These are phyloP conservation scores for Cytospora chrysosperma DNA, from an alignment of 2,329 filamentous ascomycete species.

Conservation along the genomic window DNA sequence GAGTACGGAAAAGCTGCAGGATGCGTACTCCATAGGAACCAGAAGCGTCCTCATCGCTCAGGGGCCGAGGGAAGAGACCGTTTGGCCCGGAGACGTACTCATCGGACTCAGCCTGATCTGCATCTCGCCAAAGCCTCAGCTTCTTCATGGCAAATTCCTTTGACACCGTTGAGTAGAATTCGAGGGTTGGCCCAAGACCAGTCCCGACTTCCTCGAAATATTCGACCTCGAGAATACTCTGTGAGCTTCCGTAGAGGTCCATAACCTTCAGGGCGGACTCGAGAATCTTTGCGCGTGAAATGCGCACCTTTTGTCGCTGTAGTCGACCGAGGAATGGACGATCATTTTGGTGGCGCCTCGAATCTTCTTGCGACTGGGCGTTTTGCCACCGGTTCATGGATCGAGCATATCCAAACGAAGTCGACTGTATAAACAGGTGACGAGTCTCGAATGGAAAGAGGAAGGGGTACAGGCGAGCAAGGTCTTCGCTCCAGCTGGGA, in stretches of 20 bases:
- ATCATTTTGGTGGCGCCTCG: conserved; percentile 81
- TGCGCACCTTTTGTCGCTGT: conserved; percentile 96
- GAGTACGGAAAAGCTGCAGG: conserved; percentile 83
- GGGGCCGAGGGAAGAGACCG: conserved; percentile 88
- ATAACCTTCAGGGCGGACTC: conserved; percentile 98
- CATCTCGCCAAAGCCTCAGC: conserved; percentile 93
- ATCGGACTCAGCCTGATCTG: conserved; percentile 68
- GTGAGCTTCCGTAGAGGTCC: conserved; percentile 96
- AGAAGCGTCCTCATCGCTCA: conserved; percentile 73
- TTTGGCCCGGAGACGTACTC: conserved; percentile 83
- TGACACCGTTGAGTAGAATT: conserved; percentile 97
- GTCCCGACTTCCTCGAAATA: conserved; percentile 99
- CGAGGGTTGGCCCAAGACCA: conserved; percentile 88
- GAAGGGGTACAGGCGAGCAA: conserved; percentile 92
- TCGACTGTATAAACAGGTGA: conserved; percentile 95
- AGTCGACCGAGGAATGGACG: conserved; percentile 86
- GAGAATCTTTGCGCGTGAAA: conserved; percentile 89
- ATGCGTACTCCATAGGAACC: conserved; percentile 83
- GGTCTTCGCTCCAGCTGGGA: conserved; percentile 92
- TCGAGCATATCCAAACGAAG: conserved; percentile 94
- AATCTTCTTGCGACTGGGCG: conserved; percentile 77
- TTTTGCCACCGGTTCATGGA: conserved; percentile 99
- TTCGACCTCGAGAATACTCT: conserved; percentile 93
- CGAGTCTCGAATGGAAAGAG: conserved; percentile 97
- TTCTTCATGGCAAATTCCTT: conserved; percentile 98